phyloP scores from a whole-genome alignment of 257 asterid genomes.

The Gentiana straminea region DNA sequence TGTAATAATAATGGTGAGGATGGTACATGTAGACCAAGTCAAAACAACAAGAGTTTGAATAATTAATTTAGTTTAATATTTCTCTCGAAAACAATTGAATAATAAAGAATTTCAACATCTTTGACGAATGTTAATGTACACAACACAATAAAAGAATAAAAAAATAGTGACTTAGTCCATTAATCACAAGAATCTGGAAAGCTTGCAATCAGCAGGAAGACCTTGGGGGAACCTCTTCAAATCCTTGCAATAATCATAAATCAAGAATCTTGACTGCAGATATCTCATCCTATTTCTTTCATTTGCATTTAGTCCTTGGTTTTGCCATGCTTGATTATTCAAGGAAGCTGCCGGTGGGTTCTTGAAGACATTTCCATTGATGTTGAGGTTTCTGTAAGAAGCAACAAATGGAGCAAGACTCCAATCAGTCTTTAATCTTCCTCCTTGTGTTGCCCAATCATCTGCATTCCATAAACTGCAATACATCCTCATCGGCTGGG shows the following conservation, averaged over 20 bases:
- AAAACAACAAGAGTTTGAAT: no score
- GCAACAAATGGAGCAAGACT: constrained; percentile 45
- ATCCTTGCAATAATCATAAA: constrained; percentile 13
- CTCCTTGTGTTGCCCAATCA: constrained; percentile 69
- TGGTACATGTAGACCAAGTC: no score
- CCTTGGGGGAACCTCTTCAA: constrained; percentile 10
- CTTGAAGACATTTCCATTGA: constrained; percentile 11
- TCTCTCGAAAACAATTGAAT: no score
- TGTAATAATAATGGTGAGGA: no score
- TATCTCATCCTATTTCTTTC: constrained; percentile 18
- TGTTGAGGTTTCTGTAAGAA: constrained; percentile 23
- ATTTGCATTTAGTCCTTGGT: constrained; percentile 32
- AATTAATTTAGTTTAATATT: no score
- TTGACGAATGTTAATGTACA: no score
- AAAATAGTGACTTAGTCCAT: no score
- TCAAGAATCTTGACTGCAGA: constrained; percentile 11
- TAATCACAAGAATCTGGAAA: neutral
- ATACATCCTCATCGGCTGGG: constrained; percentile 40
- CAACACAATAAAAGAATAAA: no score
- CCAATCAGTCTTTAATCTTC: constrained; percentile 55
- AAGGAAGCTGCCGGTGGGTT: neutral
- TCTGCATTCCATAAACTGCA: constrained; percentile 58
- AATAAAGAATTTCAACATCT: no score
- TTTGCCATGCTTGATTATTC: constrained; percentile 26
- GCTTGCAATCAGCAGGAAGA: constrained; percentile 14